phyloP scores from a whole-genome alignment of 2,329 filamentous ascomycete species.

The Tolypocladium tundrense region DNA sequence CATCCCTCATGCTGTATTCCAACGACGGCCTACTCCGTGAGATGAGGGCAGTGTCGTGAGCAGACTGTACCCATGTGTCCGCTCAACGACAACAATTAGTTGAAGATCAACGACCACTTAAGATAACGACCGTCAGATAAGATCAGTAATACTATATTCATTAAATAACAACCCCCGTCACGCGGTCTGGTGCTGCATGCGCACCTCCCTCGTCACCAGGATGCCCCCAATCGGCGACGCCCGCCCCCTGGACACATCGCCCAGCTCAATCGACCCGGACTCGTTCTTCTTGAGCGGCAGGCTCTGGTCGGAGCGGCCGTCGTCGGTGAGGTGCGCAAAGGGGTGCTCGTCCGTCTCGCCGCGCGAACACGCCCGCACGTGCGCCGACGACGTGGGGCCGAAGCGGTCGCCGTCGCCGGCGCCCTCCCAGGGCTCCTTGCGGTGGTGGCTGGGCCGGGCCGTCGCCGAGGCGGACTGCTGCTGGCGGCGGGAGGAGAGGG shows the following conservation, averaged over 20 bases:
- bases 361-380: neutral
- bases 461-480: neutral
- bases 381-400: neutral
- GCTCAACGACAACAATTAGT: neutral
- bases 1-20: neutral
- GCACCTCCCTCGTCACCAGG: slow-evolving; percentile 5
- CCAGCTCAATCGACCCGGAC: slow-evolving; percentile 2
- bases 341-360: slow-evolving; percentile 4
- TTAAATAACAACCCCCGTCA: neutral
- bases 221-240: slow-evolving; percentile 1
- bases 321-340: slow-evolving; percentile 2
- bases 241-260: neutral
- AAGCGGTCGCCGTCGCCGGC: neutral
- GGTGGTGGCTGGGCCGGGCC: neutral
- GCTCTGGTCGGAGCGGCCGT: neutral
- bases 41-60: neutral
- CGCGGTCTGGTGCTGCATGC: slow-evolving; percentile 1
- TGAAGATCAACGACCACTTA: neutral
- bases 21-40: neutral
- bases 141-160: neutral
- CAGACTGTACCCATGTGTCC: neutral
- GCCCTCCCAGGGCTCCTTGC: neutral
- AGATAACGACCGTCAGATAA: neutral
- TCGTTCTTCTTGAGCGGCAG: neutral
- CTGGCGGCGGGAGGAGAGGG: slow-evolving; percentile 1